These are phyloP conservation scores for Eutypella sp. DNA, from an alignment of 2,329 filamentous ascomycete genomes.

Conservation along the genomic window DNA sequence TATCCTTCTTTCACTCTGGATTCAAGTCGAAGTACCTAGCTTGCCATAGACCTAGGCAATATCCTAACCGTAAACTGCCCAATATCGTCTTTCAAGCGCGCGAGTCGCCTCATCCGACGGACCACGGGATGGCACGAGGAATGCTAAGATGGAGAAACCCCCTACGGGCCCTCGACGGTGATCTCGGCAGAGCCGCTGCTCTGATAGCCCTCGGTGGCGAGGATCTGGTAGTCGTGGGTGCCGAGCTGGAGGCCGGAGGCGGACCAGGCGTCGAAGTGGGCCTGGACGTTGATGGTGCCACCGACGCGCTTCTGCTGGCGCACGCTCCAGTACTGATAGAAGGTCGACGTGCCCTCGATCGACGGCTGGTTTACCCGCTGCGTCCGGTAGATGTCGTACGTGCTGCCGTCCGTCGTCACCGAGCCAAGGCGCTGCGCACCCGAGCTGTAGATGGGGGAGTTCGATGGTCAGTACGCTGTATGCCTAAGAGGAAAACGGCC, in stretches of 20 bases:
- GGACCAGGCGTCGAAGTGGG: constrained; percentile 31
- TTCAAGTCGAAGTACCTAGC: too few relatives aligned
- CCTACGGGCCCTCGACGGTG: constrained; percentile 11
- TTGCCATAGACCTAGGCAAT: too few relatives aligned
- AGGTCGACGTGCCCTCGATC: constrained; percentile 40
- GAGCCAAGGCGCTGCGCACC: constrained; percentile 24
- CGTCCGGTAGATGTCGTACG: constrained; percentile 31
- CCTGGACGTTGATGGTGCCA: constrained; percentile 28
- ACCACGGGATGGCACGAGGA: too few relatives aligned
- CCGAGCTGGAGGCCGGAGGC: constrained; percentile 26
- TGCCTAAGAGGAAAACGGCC: too few relatives aligned
- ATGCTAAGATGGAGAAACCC: too few relatives aligned
- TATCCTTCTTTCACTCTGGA: too few relatives aligned
- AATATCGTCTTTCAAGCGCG: too few relatives aligned
- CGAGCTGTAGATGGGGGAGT: too few relatives aligned
- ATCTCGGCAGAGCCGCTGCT: constrained; percentile 41
- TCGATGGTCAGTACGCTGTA: too few relatives aligned
- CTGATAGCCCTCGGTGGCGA: constrained; percentile 35
- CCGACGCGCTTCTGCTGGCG: constrained; percentile 43
- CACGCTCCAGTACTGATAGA: constrained; percentile 50
- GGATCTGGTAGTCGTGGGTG: constrained; percentile 31
- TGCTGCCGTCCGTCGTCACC: constrained; percentile 27
- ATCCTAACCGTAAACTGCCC: too few relatives aligned
- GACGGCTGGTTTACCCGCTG: constrained; percentile 36
- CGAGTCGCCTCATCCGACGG: too few relatives aligned